These are phyloP conservation scores for Myxozyma vanderwaltii DNA, from an alignment of 805 yeast genomes.

Conservation along the genomic window DNA sequence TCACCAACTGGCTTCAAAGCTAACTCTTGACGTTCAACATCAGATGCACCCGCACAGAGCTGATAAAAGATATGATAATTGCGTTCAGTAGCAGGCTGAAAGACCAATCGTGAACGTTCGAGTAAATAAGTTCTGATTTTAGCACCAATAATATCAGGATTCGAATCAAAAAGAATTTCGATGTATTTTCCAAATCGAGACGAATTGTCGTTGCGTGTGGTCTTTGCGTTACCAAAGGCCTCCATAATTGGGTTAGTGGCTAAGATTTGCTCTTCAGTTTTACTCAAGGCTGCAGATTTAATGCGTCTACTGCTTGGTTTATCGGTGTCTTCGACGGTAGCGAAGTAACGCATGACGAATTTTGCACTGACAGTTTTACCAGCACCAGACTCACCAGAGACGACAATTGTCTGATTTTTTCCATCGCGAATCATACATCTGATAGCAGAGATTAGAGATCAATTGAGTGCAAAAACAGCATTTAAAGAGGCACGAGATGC, in stretches of 20 bases:
- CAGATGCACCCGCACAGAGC: constrained; percentile 66
- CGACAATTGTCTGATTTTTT: constrained; percentile 92
- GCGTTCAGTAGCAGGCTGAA: constrained; percentile 88
- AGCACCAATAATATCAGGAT: constrained; percentile 87
- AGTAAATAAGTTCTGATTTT: constrained; percentile 87
- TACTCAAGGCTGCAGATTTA: constrained; percentile 67
- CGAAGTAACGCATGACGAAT: constrained; percentile 96
- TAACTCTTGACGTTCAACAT: constrained; percentile 57
- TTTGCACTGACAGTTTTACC: constrained; percentile 98
- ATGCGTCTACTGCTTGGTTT: constrained; percentile 39
- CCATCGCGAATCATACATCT: constrained; percentile 87
- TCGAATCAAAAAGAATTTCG: constrained; percentile 79
- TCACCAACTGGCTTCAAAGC: constrained; percentile 66
- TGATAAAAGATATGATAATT: constrained; percentile 96
- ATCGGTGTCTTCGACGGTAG: constrained; percentile 73
- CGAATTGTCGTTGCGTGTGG: constrained; percentile 95
- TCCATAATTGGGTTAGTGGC: constrained; percentile 98
- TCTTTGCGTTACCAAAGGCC: constrained; percentile 97
- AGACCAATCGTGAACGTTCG: constrained; percentile 91
- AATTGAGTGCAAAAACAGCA: background rate
- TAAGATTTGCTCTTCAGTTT: constrained; percentile 88
- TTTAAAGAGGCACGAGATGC: background rate
- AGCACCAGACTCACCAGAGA: constrained; percentile 97
- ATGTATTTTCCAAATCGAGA: constrained; percentile 96
- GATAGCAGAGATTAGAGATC: too few species aligned